Base-by-base conservation (phyloP, 2,329 filamentous ascomycete genomes). In the Pseudovirgaria hyperparasitica region DNA sequence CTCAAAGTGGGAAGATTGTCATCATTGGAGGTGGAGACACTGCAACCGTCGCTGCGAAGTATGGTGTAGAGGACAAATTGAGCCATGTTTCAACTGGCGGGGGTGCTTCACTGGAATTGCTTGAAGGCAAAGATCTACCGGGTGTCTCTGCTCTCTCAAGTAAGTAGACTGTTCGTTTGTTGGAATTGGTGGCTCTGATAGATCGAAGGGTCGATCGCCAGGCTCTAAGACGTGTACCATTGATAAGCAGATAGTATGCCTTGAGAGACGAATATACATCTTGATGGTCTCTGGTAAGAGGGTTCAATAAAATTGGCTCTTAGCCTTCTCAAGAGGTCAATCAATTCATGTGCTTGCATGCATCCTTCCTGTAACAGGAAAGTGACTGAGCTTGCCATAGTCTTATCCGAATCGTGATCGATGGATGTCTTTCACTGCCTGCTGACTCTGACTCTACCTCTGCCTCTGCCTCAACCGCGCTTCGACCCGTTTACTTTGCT, bases 11-110 rank as follows among this genome's bases (percentile, higher is more conserved):
- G 57, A 86, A 90, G 69, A 93, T 90, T 48, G 90, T 96, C 57
- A 96, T 98, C 63, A 94, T 98, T 40, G 90, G 90, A 37, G 90
- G 90, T 58, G 90, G 90, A 60, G 90, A 98, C 62, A 98, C 90
- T 27, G 90, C 90, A 26, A 98, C 90, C 34, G 90, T 96, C 25
- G 90, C 90, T 29, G 87, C 86, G 57, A 94, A 98, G 70, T 98
- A 93, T 58, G 77, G 77, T 29, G 87, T 82, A 37, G 90, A 98
- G 70, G 76, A 82, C 61, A 92, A 96, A 75, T 72, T 96, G 52
- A 94, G 85, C 67, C 90, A 98, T 65, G 90, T 98, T 38, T 93
- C 85, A 26, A 98, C 90, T 17, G 90, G 90, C 44, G 90, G 90
- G 51, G 90, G 90, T 63, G 90, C 90, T 41, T 87, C 79, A 46